Conservation (phyloP, 768 basidiomycete genomes). For the Pleurotus giganteus region DNA sequence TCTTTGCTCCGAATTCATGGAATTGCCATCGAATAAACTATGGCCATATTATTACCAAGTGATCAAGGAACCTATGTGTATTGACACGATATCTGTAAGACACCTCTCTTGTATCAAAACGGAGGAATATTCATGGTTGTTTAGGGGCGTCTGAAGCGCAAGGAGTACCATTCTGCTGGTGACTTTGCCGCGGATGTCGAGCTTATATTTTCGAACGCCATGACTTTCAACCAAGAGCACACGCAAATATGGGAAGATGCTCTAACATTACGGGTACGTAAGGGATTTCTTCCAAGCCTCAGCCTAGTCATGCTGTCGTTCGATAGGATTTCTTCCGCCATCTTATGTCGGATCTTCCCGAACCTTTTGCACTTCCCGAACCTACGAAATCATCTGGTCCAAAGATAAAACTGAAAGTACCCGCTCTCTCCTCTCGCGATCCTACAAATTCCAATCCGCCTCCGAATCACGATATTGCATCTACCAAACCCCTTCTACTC, state of each 20-base stretch:
- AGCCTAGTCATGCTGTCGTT: conserved; percentile 9
- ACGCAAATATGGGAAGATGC: conserved; percentile 85
- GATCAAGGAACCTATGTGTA: conserved; percentile 76
- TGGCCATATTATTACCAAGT: conserved; percentile 80
- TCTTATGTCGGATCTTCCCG: conserved; percentile 76
- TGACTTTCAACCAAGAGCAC: conserved; percentile 85
- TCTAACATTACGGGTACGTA: conserved; percentile 55
- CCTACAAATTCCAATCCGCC: conserved; percentile 18
- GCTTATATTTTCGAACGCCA: conserved; percentile 86
- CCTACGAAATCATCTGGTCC: conserved; percentile 53
- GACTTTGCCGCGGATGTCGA: conserved; percentile 88
- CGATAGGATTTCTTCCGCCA: conserved; percentile 68
- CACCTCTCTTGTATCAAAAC: background rate
- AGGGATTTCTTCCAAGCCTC: conserved; percentile 8
- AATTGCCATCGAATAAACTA: conserved; percentile 73
- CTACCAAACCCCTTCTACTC: conserved; percentile 25
- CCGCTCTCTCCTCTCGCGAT: conserved; percentile 31
- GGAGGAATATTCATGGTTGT: background rate
- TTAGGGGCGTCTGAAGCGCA: conserved; percentile 79
- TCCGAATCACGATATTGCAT: conserved; percentile 16
- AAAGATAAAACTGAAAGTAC: conserved; percentile 75
- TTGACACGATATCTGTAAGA: conserved; percentile 75
- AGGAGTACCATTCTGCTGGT: conserved; percentile 64
- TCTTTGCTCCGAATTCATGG: conserved; percentile 77
- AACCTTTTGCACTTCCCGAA: conserved; percentile 60